Percentiles rank a stretch among this genome's conserved stretches.
phyloP scores from a whole-genome alignment of 345 rosid species.

The Salix dunnii region DNA sequence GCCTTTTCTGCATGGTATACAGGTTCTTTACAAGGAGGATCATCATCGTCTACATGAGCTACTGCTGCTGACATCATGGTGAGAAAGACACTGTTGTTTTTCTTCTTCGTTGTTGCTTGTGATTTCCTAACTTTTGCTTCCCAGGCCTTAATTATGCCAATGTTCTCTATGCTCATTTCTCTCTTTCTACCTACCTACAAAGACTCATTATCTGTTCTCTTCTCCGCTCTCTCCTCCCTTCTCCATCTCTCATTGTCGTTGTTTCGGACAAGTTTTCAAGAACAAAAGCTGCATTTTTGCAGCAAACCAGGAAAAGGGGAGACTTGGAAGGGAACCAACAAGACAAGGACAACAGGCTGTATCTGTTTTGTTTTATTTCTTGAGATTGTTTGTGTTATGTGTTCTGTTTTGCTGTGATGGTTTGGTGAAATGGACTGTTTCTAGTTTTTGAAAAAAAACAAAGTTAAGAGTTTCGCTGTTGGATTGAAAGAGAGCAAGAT shows the following conservation, averaged over 20 bases:
- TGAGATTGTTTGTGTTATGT: neutral
- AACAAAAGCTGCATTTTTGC: slow-evolving; percentile 12
- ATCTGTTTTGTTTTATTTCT: neutral
- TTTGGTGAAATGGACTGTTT: neutral
- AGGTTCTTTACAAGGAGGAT: slow-evolving; percentile 12
- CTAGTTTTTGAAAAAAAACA: slow-evolving; percentile 2
- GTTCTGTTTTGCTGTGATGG: neutral
- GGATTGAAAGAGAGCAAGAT: slow-evolving; percentile 17
- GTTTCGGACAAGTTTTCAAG: slow-evolving; percentile 6
- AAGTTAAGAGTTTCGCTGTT: neutral
- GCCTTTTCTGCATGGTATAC: slow-evolving; percentile 48
- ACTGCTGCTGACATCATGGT: slow-evolving; percentile 64
- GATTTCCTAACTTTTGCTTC: slow-evolving; percentile 36
- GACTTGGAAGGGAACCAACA: neutral
- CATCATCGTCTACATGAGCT: slow-evolving; percentile 87
- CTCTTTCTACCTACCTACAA: slow-evolving; percentile 1
- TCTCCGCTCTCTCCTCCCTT: neutral
- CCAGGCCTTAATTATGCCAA: slow-evolving; percentile 38
- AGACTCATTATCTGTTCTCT: neutral
- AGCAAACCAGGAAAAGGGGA: neutral
- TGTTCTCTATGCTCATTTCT: slow-evolving; percentile 39
- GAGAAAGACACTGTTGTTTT: slow-evolving; percentile 31
- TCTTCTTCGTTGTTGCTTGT: slow-evolving; percentile 40
- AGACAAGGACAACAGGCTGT: slow-evolving; percentile 2
- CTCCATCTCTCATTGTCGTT: slow-evolving; percentile 5